phyloP scores from a whole-genome alignment of 163 green algal genomes.

The Prototheca cutis region DNA sequence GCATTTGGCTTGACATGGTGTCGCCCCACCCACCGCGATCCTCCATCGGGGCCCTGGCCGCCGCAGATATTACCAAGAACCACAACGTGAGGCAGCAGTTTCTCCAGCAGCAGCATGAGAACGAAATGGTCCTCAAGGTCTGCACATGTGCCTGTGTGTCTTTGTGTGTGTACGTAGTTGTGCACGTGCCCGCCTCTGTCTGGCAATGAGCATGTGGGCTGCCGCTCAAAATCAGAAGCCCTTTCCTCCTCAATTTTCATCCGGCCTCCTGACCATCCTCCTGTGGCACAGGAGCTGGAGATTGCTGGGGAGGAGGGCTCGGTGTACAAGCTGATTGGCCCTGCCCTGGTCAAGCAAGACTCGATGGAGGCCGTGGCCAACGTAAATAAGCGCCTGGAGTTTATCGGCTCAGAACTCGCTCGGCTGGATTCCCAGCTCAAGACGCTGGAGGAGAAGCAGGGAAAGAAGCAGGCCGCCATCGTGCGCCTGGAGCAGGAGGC shows the following conservation, averaged over 20 bases:
- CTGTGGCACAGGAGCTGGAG: conserved; percentile 52
- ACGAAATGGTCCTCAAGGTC: conserved; percentile 59
- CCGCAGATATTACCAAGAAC: conserved; percentile 38
- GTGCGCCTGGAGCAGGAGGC: conserved; percentile 9
- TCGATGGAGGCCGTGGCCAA: conserved; percentile 59
- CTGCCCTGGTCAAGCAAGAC: conserved; percentile 53
- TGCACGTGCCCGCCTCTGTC: too few relatives aligned
- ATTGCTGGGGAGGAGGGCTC: conserved; percentile 44
- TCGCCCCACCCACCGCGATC: not conserved
- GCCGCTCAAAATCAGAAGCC: too few relatives aligned
- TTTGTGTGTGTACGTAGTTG: not conserved
- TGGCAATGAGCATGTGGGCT: too few relatives aligned
- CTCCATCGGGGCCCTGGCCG: too few relatives aligned
- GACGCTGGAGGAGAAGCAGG: conserved; percentile 32
- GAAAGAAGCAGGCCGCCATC: conserved; percentile 11
- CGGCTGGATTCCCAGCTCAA: conserved; percentile 33
- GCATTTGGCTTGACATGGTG: too few relatives aligned
- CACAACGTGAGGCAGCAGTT: conserved; percentile 28
- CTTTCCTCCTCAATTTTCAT: not conserved
- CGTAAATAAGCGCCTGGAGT: conserved; percentile 66
- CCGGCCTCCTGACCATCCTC: not conserved
- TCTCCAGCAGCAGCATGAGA: conserved; percentile 53
- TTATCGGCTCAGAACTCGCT: conserved; percentile 53
- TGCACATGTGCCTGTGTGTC: not conserved
- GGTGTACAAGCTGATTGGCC: conserved; percentile 62